These are phyloP conservation scores for Diaporthe sp. DNA, from an alignment of 2,329 filamentous ascomycete species.

Conservation along the genomic window DNA sequence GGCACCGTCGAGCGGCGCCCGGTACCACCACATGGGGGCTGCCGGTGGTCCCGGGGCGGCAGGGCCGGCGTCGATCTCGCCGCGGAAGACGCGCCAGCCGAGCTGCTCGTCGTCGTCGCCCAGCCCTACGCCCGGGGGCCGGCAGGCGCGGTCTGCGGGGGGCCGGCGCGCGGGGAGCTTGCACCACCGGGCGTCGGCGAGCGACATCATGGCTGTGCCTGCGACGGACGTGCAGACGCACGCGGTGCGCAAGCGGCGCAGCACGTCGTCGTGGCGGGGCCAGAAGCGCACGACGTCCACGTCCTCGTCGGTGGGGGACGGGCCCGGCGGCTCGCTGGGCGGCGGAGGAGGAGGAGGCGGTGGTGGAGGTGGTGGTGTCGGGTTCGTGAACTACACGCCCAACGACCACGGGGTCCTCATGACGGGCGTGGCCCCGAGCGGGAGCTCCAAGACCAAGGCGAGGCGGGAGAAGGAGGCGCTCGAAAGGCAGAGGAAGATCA, in stretches of 20 bases:
- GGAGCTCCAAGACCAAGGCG: conserved; percentile 94
- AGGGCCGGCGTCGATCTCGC: conserved; percentile 47
- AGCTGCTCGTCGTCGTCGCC: conserved; percentile 36
- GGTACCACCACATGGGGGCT: conserved; percentile 51
- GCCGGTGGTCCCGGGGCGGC: conserved; percentile 43
- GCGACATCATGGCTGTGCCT: conserved; percentile 27
- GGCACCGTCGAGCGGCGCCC: conserved; percentile 64
- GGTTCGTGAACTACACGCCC: conserved; percentile 93
- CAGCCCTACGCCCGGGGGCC: conserved; percentile 40
- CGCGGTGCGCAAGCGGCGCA: conserved; percentile 42
- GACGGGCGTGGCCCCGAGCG: conserved; percentile 90
- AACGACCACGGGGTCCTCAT: conserved; percentile 82
- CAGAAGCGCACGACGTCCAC: conserved; percentile 22
- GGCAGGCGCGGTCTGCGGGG: conserved; percentile 47
- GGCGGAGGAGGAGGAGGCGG: conserved; percentile 39
- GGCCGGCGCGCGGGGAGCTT: conserved; percentile 30
- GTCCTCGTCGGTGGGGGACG: conserved; percentile 1
- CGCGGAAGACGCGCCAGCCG: conserved; percentile 53
- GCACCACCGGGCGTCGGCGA: conserved; percentile 32
- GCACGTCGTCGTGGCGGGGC: conserved; percentile 31
- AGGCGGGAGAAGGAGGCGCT: conserved; percentile 86
- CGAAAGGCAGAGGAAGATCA: conserved; percentile 77
- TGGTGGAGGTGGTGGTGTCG: conserved; percentile 48
- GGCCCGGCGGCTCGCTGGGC: conserved; percentile 36
- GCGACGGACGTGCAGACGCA: conserved; percentile 31